phyloP scores from a whole-genome alignment of 2,329 filamentous ascomycete species.

The Penicillium sp. region DNA sequence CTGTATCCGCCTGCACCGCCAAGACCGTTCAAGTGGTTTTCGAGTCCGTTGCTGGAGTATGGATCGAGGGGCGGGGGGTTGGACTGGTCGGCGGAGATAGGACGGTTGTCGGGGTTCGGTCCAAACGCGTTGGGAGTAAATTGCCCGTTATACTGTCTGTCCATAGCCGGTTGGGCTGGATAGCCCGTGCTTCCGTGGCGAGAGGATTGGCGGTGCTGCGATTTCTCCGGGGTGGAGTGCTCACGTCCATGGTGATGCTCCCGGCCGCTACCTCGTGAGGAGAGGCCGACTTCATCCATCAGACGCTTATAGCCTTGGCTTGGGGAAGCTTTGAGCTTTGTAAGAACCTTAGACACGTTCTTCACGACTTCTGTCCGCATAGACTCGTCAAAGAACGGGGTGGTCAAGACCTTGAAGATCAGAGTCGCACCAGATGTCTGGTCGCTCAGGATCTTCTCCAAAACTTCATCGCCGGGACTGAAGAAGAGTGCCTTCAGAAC shows the following conservation, averaged over 20 bases:
- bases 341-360: conserved; percentile 83
- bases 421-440: conserved; percentile 89
- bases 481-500: conserved; percentile 92
- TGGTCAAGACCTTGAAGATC: conserved; percentile 98
- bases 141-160: conserved; percentile 44
- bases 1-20: conserved; percentile 32
- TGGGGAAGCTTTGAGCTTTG: conserved; percentile 88
- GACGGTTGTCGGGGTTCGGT: conserved; percentile 39
- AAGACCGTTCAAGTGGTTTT: conserved; percentile 30
- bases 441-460: conserved; percentile 88
- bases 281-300: conserved; percentile 97
- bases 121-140: conserved; percentile 38
- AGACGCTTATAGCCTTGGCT: conserved; percentile 96
- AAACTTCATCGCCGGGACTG: conserved; percentile 75
- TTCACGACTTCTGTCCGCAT: conserved; percentile 86
- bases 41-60: conserved; percentile 35
- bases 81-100: conserved; percentile 37
- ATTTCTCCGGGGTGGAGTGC: conserved; percentile 41
- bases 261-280: conserved; percentile 47
- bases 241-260: conserved; percentile 44
- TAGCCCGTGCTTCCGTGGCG: conserved; percentile 41
- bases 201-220: conserved; percentile 44
- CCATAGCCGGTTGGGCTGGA: conserved; percentile 36
- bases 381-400: conserved; percentile 91
- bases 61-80: conserved; percentile 39